These are phyloP conservation scores for Talaromyces amestolkiae DNA, from an alignment of 2,329 filamentous ascomycete genomes.

Conservation along the genomic window DNA sequence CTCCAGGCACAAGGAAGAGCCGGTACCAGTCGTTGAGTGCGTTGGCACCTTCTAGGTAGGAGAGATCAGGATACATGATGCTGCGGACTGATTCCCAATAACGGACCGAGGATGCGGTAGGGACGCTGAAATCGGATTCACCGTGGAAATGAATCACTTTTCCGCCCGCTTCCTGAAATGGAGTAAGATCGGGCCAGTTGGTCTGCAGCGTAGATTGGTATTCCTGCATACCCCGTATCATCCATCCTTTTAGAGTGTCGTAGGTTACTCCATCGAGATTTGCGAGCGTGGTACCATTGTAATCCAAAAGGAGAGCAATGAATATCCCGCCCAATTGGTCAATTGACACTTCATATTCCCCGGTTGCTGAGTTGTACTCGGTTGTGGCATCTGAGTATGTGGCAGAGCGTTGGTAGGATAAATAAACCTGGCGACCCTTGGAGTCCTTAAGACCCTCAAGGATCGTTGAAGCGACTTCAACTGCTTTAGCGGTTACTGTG, in stretches of 20 bases:
- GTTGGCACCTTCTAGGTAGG: slow-evolving; percentile 38
- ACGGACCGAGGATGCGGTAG: background rate
- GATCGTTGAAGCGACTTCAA: background rate
- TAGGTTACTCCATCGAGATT: background rate
- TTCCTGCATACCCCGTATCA: slow-evolving; percentile 48
- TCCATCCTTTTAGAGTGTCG: slow-evolving; percentile 53
- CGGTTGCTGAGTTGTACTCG: background rate
- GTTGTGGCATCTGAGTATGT: background rate
- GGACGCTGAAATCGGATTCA: background rate
- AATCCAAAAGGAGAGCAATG: background rate
- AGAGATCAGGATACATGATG: slow-evolving; percentile 49
- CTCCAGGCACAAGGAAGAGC: slow-evolving; percentile 55
- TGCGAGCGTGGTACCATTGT: background rate
- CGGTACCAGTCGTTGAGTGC: slow-evolving; percentile 55
- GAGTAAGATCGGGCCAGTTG: slow-evolving; percentile 52
- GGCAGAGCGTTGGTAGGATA: background rate
- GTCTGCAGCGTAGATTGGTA: slow-evolving; percentile 56
- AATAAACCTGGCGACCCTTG: background rate
- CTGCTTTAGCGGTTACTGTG: background rate
- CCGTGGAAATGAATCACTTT: slow-evolving; percentile 56
- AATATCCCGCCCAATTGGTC: background rate
- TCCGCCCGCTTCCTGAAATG: slow-evolving; percentile 51
- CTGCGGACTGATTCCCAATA: slow-evolving; percentile 10
- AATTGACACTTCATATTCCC: background rate
- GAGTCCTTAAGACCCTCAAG: background rate